Percentiles rank a stretch among this genome's conserved stretches.
phyloP scores from a whole-genome alignment of 108 stramenopile species.

The Skeletonema tropicum region DNA sequence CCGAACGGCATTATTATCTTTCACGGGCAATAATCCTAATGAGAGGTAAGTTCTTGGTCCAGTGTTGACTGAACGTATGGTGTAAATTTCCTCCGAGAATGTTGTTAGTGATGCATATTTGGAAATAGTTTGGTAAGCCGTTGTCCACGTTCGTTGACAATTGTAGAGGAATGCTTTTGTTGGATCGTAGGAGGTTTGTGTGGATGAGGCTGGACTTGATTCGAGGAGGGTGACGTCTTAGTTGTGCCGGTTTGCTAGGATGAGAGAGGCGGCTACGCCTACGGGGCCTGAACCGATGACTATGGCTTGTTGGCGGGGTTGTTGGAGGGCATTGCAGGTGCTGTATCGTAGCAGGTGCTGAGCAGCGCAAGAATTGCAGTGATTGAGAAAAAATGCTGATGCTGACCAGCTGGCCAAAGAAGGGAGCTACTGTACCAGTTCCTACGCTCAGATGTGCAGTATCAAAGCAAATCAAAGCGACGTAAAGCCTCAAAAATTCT shows the following conservation, averaged over 20 bases:
- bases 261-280: constrained; percentile 53
- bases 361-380: not conserved
- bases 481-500: too few relatives aligned
- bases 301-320: constrained; percentile 15
- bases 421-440: too few relatives aligned
- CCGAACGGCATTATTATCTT: constrained; percentile 54
- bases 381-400: too few relatives aligned
- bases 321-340: not conserved
- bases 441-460: too few relatives aligned
- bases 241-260: constrained; percentile 46
- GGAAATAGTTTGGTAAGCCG: too few relatives aligned
- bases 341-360: not conserved
- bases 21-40: constrained; percentile 66
- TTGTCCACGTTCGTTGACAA: constrained; percentile 51
- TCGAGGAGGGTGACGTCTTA: constrained; percentile 59
- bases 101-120: constrained; percentile 2
- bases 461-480: too few relatives aligned
- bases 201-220: constrained; percentile 9
- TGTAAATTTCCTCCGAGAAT: constrained; percentile 25
- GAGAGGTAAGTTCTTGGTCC: constrained; percentile 35
- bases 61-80: constrained; percentile 32
- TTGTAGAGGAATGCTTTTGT: constrained; percentile 58
- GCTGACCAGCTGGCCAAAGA: too few relatives aligned
- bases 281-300: constrained; percentile 59
- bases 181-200: constrained; percentile 46